Conservation (phyloP, 2,329 filamentous ascomycete genomes). For the Aspergillus uvarum region DNA sequence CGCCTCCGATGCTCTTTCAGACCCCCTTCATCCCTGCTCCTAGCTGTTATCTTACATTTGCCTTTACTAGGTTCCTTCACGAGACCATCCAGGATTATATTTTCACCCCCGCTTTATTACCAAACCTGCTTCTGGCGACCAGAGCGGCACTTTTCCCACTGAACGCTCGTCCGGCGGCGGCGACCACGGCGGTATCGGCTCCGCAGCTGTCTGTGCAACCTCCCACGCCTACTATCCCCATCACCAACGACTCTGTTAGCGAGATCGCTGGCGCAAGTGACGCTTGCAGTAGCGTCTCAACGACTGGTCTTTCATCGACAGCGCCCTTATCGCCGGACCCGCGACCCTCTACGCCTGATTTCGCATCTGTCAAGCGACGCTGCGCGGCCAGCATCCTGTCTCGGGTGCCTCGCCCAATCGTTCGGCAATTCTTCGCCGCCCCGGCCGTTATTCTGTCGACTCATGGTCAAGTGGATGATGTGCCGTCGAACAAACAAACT, state of each 20-base stretch:
- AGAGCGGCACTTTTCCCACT: conserved; percentile 83
- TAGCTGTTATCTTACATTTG: conserved; percentile 7
- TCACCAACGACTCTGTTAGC: conserved; percentile 15
- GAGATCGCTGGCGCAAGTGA: conserved; percentile 20
- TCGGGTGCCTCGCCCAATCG: conserved; percentile 46
- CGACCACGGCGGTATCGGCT: conserved; percentile 17
- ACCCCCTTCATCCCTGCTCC: neutral
- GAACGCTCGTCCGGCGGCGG: conserved; percentile 62
- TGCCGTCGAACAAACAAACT: neutral
- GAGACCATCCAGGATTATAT: conserved; percentile 58
- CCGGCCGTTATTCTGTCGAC: conserved; percentile 9
- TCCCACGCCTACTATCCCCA: conserved; percentile 17
- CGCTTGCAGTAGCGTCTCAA: conserved; percentile 22
- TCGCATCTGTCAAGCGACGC: conserved; percentile 44
- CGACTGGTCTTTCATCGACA: conserved; percentile 13
- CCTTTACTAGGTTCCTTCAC: conserved; percentile 42
- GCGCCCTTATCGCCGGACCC: conserved; percentile 19
- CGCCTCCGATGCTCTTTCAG: conserved; percentile 2
- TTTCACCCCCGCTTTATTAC: conserved; percentile 64
- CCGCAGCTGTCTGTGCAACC: conserved; percentile 26
- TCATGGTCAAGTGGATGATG: neutral
- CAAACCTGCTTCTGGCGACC: conserved; percentile 59
- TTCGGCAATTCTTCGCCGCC: conserved; percentile 46
- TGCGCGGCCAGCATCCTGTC: conserved; percentile 46
- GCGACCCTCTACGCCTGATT: conserved; percentile 30